Conservation (phyloP, 2,329 filamentous ascomycete species). For the Aspergillus tamarii region DNA sequence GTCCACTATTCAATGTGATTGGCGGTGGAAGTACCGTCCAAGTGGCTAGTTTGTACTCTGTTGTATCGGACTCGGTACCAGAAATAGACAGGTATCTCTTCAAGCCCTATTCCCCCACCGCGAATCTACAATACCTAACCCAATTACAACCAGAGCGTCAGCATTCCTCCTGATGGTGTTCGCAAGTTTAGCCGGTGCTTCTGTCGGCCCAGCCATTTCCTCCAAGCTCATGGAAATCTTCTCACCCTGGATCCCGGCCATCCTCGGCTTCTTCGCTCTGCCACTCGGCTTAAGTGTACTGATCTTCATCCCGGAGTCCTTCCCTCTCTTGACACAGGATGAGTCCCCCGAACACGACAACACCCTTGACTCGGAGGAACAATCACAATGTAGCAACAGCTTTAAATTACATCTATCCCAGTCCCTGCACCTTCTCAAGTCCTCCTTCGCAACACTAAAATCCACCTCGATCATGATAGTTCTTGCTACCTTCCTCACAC, state of each 20-base stretch:
- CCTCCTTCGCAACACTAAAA: neutral
- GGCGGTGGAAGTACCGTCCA: slow-evolving; percentile 14
- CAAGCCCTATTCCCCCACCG: neutral
- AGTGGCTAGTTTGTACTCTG: slow-evolving; percentile 14
- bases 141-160: neutral
- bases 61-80: slow-evolving; percentile 11
- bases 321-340: neutral
- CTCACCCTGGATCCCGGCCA: slow-evolving; percentile 1
- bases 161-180: neutral
- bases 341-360: neutral
- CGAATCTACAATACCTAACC: neutral
- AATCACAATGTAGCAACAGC: neutral
- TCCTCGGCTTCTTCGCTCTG: neutral
- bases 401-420: neutral
- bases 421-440: neutral
- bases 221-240: slow-evolving; percentile 2
- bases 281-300: neutral
- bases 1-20: slow-evolving; percentile 3
- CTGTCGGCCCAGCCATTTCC: neutral
- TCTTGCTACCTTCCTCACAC: slow-evolving; percentile 8
- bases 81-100: slow-evolving; percentile 11
- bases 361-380: neutral
- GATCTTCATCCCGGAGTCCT: neutral
- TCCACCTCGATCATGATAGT: slow-evolving; percentile 3
- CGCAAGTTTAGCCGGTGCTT: neutral